Evolutionary conservation across 345 rosid species (phyloP), one percentile per base, ranked within the genome.

Genomic region (Pelargonium nanum): DNA sequence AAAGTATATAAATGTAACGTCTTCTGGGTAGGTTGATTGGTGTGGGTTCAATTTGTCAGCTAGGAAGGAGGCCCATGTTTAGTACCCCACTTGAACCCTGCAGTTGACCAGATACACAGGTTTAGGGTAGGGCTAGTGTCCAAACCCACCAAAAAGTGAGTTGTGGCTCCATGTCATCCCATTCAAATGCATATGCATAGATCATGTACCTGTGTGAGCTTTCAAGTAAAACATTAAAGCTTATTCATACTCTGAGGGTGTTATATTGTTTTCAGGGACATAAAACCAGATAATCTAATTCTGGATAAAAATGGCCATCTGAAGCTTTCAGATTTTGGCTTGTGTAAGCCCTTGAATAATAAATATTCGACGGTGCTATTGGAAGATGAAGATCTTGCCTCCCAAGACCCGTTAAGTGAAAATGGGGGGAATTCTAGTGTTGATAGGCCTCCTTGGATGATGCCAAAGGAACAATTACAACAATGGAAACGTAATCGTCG

Each of bases 301-400:
- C 78, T 93, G 73, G 96, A 93, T 77, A 85, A 75, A 82, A 81
- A 81, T 75, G 99, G 99, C 61, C 97, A 93, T 76, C 63, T 93
- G 78, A 93, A 93, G 88, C 99, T 93, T 67, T 93, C 99, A 58
- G 99, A 93, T 81, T 93, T 93, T 81, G 99, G 99, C 17, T 78
- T 93, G 77, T 93, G 97, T 75, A 93, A 93, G 80, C 93, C 99
- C 63, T 80, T 93, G 19, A 91, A 89, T 80, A 91, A 84, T 50
- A 93, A 89, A 69, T 93, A 87, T 78, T 89, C 99, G 50, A 53
- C 89, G 55, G 76, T 91, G 71, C 63, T 89, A 28, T 79, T 93
- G 64, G 99, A 83, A 78, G 87, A 87, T 62, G 89, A 80, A 30
- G 82, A 79, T 57, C 65, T 89, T 67, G 63, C 74, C 22, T 71